These are phyloP conservation scores for Nicotiana obtusifolia DNA, from an alignment of 257 asterid genomes.

Conservation along the genomic window DNA sequence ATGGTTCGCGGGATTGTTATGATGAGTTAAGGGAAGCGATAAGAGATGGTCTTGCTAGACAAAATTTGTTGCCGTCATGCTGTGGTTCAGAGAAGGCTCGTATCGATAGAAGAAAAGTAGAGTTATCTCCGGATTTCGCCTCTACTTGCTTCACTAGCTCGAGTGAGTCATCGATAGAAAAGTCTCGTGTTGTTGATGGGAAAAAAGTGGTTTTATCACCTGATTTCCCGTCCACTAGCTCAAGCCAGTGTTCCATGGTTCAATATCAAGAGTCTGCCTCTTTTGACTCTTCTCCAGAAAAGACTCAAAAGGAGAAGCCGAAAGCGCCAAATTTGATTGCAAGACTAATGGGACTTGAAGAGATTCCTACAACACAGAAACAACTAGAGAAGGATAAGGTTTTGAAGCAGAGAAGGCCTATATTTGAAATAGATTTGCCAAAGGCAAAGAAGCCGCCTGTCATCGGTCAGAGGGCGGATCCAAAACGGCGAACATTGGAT, in stretches of 20 bases:
- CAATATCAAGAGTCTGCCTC: constrained; percentile 27
- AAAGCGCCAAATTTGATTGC: constrained; percentile 57
- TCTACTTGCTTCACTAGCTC: constrained; percentile 9
- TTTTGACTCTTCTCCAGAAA: constrained; percentile 30
- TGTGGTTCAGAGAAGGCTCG: constrained; percentile 16
- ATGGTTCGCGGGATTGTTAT: constrained; percentile 47
- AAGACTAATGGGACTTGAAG: constrained; percentile 77
- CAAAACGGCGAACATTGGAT: constrained; percentile 36
- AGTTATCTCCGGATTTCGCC: constrained; percentile 7
- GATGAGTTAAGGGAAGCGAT: constrained; percentile 74
- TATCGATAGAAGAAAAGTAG: constrained; percentile 6
- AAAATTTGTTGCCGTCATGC: constrained; percentile 42
- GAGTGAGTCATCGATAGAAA: constrained; percentile 10
- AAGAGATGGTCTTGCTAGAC: constrained; percentile 55
- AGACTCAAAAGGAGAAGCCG: constrained; percentile 28
- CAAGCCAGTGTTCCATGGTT: constrained; percentile 42
- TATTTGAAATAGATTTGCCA: constrained; percentile 52
- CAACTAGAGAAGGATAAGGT: constrained; percentile 22
- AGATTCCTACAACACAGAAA: constrained; percentile 23
- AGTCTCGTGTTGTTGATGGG: constrained; percentile 10
- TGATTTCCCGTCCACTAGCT: constrained; percentile 44
- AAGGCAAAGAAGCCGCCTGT: constrained; percentile 39
- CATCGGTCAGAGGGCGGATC: constrained; percentile 29
- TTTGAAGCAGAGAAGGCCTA: constrained; percentile 19
- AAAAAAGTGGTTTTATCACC: constrained; percentile 21